These are phyloP conservation scores for Backusella westeae DNA, from an alignment of 192 early-diverging fungal species.

Conservation along the genomic window DNA sequence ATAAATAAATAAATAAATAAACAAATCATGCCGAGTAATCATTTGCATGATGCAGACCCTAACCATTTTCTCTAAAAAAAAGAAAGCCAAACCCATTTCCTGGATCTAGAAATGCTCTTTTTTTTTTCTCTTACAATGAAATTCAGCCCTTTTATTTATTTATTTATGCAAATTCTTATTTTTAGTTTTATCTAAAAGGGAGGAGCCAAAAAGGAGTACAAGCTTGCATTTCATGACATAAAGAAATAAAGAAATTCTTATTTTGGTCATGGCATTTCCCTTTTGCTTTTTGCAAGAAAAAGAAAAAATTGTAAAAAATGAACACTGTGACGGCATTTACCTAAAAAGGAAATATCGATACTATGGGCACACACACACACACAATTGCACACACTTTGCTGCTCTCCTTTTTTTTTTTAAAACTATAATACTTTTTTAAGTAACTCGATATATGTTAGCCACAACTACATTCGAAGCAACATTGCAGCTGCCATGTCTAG, in stretches of 20 bases:
- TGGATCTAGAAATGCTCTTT: neutral
- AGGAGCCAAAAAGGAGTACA: neutral
- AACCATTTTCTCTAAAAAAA: neutral
- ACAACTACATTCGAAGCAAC: neutral
- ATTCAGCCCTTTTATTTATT: neutral
- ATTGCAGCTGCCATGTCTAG: neutral
- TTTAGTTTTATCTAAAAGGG: constrained; percentile 4
- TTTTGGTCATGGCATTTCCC: neutral
- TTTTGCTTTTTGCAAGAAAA: neutral
- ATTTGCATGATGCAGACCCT: neutral
- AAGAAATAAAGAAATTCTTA: neutral
- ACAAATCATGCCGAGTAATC: constrained; percentile 7
- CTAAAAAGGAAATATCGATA: neutral
- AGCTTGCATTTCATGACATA: neutral
- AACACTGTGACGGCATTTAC: neutral
- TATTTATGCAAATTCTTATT: constrained; percentile 1
- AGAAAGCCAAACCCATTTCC: neutral
- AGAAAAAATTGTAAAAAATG: neutral
- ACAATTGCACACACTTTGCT: too few species aligned
- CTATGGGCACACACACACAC: neutral
- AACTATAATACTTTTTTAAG: neutral
- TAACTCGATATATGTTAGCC: neutral
- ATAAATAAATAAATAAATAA: neutral
- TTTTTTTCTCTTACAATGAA: neutral
- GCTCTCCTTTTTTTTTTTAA: neutral